These are phyloP conservation scores for Apiotrichum akiyoshidainum DNA, from an alignment of 1,284 basidiomycete species.

Conservation along the genomic window DNA sequence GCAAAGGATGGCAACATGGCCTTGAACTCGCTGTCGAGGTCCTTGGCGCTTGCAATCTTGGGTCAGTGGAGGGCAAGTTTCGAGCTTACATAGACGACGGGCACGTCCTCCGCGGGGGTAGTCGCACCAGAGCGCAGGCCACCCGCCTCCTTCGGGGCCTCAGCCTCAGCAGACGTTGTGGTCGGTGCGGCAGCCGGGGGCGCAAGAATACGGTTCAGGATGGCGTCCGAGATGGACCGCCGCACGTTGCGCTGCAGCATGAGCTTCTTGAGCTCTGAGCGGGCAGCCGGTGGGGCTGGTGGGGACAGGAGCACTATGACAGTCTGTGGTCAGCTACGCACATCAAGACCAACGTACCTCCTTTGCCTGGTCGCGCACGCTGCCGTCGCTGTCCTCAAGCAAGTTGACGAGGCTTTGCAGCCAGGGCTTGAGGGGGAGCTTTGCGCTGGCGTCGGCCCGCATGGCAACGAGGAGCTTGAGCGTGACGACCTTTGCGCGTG, in stretches of 20 bases:
- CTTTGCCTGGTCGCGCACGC: conserved; percentile 80
- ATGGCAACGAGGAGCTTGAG: conserved; percentile 49
- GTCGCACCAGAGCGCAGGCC: conserved; percentile 39
- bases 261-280: conserved; percentile 89
- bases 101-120: conserved; percentile 54
- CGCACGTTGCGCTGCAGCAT: conserved; percentile 77
- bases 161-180: conserved; percentile 17
- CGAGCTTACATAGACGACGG: conserved; percentile 67
- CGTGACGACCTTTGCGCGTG: conserved; percentile 58
- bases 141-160: conserved; percentile 60
- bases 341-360: conserved; percentile 26
- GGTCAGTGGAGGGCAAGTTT: conserved; percentile 2
- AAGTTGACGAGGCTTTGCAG: conserved; percentile 74
- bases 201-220: conserved; percentile 51
- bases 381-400: conserved; percentile 84
- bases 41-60: conserved; percentile 76
- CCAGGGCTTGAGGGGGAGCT: conserved; percentile 80
- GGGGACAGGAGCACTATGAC: conserved; percentile 81
- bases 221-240: conserved; percentile 66
- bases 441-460: conserved; percentile 71
- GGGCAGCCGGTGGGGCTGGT: conserved; percentile 76
- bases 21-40: conserved; percentile 80
- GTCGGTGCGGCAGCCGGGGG: conserved; percentile 10
- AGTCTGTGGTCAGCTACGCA: conserved; percentile 52
- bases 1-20: conserved; percentile 76